A percentile compares a stretch with the other conserved stretches of the same genome.
These are phyloP conservation scores for Megacollybia marginata DNA, from an alignment of 768 basidiomycete species.

Conservation along the genomic window DNA sequence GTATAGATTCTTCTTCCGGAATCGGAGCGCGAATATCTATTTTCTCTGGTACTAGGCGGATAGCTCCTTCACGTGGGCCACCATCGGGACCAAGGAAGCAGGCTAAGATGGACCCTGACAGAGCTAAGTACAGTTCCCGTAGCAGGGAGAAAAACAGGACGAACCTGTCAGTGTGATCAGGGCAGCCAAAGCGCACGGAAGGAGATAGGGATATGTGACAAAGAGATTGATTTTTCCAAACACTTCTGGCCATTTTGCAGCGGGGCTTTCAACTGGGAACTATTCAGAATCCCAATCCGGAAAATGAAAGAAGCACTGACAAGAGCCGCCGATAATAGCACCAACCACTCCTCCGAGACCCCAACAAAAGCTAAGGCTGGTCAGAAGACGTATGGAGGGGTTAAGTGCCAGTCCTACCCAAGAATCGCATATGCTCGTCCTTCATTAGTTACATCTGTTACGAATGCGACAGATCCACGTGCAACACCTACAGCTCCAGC, in stretches of 20 bases:
- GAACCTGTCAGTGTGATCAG: slow-evolving; percentile 65
- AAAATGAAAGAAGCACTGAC: slow-evolving; percentile 34
- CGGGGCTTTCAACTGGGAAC: slow-evolving; percentile 69
- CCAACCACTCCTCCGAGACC: slow-evolving; percentile 93
- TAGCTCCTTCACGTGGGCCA: slow-evolving; percentile 80
- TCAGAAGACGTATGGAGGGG: slow-evolving; percentile 2
- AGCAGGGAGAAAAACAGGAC: background rate
- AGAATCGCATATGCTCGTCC: slow-evolving; percentile 91
- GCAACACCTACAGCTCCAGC: slow-evolving; percentile 94
- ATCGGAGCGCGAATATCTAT: slow-evolving; percentile 39
- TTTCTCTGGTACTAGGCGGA: slow-evolving; percentile 81
- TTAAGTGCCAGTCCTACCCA: slow-evolving; percentile 39
- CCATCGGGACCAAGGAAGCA: slow-evolving; percentile 90
- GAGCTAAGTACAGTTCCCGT: too few relatives aligned
- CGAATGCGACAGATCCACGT: slow-evolving; percentile 75
- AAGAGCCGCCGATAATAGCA: slow-evolving; percentile 76
- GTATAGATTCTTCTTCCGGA: slow-evolving; percentile 53
- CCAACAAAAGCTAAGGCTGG: slow-evolving; percentile 73
- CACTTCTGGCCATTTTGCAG: slow-evolving; percentile 74
- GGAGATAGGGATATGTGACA: slow-evolving; percentile 78
- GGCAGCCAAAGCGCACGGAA: slow-evolving; percentile 79
- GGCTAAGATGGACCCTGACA: slow-evolving; percentile 72
- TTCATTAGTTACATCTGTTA: slow-evolving; percentile 91
- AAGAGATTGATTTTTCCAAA: slow-evolving; percentile 67
- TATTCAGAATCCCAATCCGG: slow-evolving; percentile 7